Base-by-base conservation (phyloP, 345 rosid species). In the Ailanthus altissimus region DNA sequence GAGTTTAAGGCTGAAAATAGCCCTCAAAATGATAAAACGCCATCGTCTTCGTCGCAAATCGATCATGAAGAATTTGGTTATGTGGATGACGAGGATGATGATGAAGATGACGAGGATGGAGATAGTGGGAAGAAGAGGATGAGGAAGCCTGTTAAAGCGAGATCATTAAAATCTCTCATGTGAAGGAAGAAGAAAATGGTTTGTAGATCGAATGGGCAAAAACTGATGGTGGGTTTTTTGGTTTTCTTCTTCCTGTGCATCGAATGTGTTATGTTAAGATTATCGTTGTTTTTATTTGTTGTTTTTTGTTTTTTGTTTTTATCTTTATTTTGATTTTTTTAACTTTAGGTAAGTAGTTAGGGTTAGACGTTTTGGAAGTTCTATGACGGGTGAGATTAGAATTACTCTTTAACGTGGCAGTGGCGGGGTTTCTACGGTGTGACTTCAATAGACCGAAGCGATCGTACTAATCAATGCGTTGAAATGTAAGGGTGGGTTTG, bases 101-200 rank as follows among this genome's bases (percentile, higher is more conserved):
- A 87, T 0, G 89, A 80, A 0, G 83, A 80, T 0, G 73, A 67
- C 40, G 81, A 64, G 45, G 57, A 80, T 73, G 84, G 76, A 9
- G 83, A 79, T 20, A 75, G 59, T 28, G 85, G 85, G 10, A 88
- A 72, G 85, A 93, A 94, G 85, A 81, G 90, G 84, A 89, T 38
- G 85, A 70, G 97, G 76, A 94, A 93, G 73, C 97, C 97, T 2
- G 88, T 91, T 16, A 93, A 94, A 81, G 94, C 93, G 65, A 90
- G 97, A 77, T 93, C 98, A 63, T 86, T 94, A 79, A 94, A 91
- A 78, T 94, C 98, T n/a, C 91, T 94, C 10, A 93, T 93, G 97
- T 91, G 84, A 88, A 20, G 25, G 84, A 87, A 23, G 18, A 50
- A 74, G 83, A 87, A 23, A 16, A 50, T 65, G 77, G 67, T 77